Evolutionary conservation across 1,139 yeast species (phyloP), one percentile per base, ranked within the genome.

Genomic region (Geotrichum reessii): DNA sequence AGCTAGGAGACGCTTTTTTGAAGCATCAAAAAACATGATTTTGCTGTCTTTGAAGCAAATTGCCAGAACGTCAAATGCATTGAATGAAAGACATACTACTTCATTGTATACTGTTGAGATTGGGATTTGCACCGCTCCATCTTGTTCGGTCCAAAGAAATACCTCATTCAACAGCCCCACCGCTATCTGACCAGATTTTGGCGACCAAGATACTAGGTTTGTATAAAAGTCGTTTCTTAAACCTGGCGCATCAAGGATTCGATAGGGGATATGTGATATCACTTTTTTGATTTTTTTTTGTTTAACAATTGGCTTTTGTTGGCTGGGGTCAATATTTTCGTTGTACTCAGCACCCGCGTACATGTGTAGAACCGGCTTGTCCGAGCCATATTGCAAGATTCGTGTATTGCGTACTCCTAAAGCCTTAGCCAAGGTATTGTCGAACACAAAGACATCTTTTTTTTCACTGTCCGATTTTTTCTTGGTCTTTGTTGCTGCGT

Each of bases 171-270:
- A 85, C 46, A 90, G 72, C 0, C 93, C 97, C 0, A 90, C 92
- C 0, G 86, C 87, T 0, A 90, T 75, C 37, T 76, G 76, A 28
- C 78, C 78, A 17, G 60, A 49, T 27, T 68, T 68, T 2, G 71
- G 69, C 0, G 92, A 84, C 96, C 96, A 90, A 11, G 92, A 81
- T 0, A 90, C 81, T 54, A 87, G 74, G 66, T 88, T 87, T 0
- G 90, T 80, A 71, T 91, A 91, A 69, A 85, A 91, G 69, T 91
- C 97, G 67, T 89, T 86, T 60, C 87, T 76, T 56, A 91, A 72
- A 0, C 84, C 84, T 0, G 92, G 93, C 0, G 95, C 95, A 67
- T 86, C 90, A 24, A 89, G 71, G 0, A 83, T 81, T 58, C 79
- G 74, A 63, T 72, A 80, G 0, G 84, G 81, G 27, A 60, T 60